These are phyloP conservation scores for Rhododendron vialii DNA, from an alignment of 148 eudicot genomes.

Conservation along the genomic window DNA sequence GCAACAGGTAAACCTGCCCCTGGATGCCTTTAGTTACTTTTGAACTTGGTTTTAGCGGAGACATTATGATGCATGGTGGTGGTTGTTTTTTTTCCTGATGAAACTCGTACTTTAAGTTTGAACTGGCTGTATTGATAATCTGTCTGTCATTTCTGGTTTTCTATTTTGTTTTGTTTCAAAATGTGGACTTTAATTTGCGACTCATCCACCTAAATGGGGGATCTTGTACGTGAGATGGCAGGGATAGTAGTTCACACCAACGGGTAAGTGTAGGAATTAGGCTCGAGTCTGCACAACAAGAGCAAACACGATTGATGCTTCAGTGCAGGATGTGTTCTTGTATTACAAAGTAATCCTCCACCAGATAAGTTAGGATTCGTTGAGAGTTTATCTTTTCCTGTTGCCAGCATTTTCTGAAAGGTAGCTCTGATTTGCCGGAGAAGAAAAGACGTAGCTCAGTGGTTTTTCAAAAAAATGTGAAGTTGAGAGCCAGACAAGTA, in stretches of 20 bases:
- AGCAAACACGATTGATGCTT: too few relatives aligned
- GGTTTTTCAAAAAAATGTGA: too few relatives aligned
- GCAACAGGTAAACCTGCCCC: background rate
- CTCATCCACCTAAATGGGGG: background rate
- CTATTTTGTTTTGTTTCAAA: background rate
- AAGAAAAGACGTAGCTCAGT: too few relatives aligned
- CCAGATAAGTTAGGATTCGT: background rate
- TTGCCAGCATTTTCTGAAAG: background rate
- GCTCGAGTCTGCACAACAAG: too few relatives aligned
- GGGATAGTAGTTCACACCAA: background rate
- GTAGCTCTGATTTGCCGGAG: background rate
- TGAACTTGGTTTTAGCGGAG: background rate
- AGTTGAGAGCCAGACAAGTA: too few relatives aligned
- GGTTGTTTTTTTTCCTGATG: background rate
- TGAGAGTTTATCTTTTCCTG: background rate
- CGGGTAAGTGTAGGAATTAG: too few relatives aligned
- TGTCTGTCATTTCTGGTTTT: background rate
- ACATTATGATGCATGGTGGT: background rate
- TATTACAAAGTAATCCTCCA: too few relatives aligned
- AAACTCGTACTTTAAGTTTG: background rate
- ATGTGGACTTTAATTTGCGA: background rate
- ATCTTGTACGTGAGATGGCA: background rate
- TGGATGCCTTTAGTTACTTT: background rate
- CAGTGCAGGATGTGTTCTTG: too few relatives aligned
- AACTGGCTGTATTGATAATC: background rate